phyloP scores from a whole-genome alignment of 1,139 yeast genomes.

The Wickerhamiella infanticola region DNA sequence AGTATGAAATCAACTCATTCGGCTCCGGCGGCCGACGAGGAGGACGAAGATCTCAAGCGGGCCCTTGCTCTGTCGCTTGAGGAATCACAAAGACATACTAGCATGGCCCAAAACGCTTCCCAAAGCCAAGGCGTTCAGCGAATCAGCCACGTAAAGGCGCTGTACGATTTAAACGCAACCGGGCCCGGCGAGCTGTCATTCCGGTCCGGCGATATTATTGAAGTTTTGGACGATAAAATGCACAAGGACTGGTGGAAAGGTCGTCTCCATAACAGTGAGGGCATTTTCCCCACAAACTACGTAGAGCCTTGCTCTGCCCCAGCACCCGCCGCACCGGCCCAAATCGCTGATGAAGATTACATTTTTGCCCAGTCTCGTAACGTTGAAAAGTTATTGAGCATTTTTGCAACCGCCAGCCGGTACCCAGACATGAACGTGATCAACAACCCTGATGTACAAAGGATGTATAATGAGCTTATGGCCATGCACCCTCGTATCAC shows the following conservation, averaged over 20 bases:
- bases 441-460: constrained; percentile 34
- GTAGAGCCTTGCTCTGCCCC: constrained; percentile 67
- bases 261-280: constrained; percentile 59
- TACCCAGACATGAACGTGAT: constrained; percentile 20
- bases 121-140: constrained; percentile 24
- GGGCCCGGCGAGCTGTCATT: constrained; percentile 32
- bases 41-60: constrained; percentile 68
- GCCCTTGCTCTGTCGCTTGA: constrained; percentile 65
- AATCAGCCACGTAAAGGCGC: constrained; percentile 50
- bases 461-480: constrained; percentile 50
- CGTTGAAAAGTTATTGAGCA: constrained; percentile 48
- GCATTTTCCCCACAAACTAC: constrained; percentile 89
- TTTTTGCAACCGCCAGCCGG: constrained; percentile 33
- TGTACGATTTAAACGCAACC: constrained; percentile 61
- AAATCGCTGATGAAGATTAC: constrained; percentile 28
- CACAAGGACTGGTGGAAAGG: constrained; percentile 97
- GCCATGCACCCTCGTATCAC: constrained; percentile 64
- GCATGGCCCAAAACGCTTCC: neutral
- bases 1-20: neutral
- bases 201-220: constrained; percentile 34
- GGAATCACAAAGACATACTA: constrained; percentile 29
- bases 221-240: constrained; percentile 62
- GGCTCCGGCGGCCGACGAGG: constrained; percentile 23
- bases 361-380: constrained; percentile 37
- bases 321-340: constrained; percentile 28